A percentile compares a stretch with the other conserved stretches of the same genome.
These are phyloP conservation scores for Metschnikowia similis DNA, from an alignment of 805 yeast genomes.

Conservation along the genomic window DNA sequence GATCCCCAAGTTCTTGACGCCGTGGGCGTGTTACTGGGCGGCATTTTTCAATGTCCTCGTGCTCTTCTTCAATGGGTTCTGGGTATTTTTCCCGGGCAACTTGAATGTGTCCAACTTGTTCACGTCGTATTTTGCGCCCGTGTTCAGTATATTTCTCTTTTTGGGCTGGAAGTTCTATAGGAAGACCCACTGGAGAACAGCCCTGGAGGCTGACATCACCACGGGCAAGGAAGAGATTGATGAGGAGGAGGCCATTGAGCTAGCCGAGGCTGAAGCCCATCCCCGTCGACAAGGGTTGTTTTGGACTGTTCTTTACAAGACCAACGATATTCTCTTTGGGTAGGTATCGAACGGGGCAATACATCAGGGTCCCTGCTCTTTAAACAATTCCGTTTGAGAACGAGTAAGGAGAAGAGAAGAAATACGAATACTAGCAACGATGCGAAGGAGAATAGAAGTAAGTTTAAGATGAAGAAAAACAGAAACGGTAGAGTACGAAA, in stretches of 20 bases:
- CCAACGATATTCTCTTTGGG: slow-evolving; percentile 22
- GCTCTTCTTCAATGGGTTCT: slow-evolving; percentile 39
- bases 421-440: no score
- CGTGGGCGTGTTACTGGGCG: slow-evolving; percentile 17
- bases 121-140: slow-evolving; percentile 37
- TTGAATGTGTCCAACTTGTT: slow-evolving; percentile 31
- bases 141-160: slow-evolving; percentile 46
- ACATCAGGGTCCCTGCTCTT: no score
- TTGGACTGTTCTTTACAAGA: slow-evolving; percentile 20
- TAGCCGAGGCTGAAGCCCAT: slow-evolving; percentile 15
- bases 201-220: slow-evolving; percentile 49
- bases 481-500: no score
- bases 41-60: slow-evolving; percentile 21
- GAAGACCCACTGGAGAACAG: slow-evolving; percentile 42
- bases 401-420: no score
- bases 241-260: slow-evolving; percentile 47
- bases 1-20: slow-evolving; percentile 12
- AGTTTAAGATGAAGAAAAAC: no score
- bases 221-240: slow-evolving; percentile 56
- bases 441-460: no score
- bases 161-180: slow-evolving; percentile 50
- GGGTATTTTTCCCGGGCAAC: slow-evolving; percentile 37
- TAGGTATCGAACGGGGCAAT: slow-evolving; percentile 3
- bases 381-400: no score
- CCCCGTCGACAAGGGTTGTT: slow-evolving; percentile 21